Evolutionary conservation across 2,329 filamentous ascomycete genomes (phyloP).

Genomic region (Colletotrichum navitas): DNA sequence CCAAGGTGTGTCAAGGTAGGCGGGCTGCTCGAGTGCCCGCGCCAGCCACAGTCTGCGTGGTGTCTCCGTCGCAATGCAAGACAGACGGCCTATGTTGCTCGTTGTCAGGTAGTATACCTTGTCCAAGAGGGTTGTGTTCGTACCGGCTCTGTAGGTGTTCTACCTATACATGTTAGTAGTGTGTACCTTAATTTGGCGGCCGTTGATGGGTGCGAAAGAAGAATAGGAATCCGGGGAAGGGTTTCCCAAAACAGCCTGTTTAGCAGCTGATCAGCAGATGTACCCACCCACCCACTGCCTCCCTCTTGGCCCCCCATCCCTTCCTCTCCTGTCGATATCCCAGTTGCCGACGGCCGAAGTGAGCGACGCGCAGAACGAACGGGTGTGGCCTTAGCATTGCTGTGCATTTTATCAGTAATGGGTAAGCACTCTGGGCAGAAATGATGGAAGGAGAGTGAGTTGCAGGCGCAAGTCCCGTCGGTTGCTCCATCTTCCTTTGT

Average conservation of each 20-base stretch:
- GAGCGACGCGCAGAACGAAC: not conserved
- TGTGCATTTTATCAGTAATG: not conserved
- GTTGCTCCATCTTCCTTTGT: not conserved
- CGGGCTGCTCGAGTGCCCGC: slow-evolving; percentile 9
- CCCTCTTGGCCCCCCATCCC: too few species aligned
- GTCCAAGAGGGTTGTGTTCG: not conserved
- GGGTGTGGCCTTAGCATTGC: not conserved
- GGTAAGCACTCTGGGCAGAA: not conserved
- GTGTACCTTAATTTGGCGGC: not conserved
- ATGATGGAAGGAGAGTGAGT: not conserved
- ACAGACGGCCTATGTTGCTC: not conserved
- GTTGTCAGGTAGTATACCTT: not conserved
- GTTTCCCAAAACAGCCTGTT: slow-evolving; percentile 13
- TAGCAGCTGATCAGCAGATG: slow-evolving; percentile 37
- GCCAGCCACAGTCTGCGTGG: not conserved
- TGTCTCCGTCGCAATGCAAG: not conserved
- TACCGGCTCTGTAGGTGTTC: not conserved
- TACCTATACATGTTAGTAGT: not conserved
- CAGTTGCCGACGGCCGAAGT: not conserved
- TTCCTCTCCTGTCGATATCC: too few species aligned
- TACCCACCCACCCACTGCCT: not conserved
- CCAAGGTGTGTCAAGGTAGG: too few species aligned
- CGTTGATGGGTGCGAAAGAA: slow-evolving; percentile 4
- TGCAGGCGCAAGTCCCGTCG: not conserved
- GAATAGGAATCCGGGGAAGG: slow-evolving; percentile 32